These are phyloP conservation scores for Chenopodium formosanum DNA, from an alignment of 148 eudicot species.

Conservation along the genomic window DNA sequence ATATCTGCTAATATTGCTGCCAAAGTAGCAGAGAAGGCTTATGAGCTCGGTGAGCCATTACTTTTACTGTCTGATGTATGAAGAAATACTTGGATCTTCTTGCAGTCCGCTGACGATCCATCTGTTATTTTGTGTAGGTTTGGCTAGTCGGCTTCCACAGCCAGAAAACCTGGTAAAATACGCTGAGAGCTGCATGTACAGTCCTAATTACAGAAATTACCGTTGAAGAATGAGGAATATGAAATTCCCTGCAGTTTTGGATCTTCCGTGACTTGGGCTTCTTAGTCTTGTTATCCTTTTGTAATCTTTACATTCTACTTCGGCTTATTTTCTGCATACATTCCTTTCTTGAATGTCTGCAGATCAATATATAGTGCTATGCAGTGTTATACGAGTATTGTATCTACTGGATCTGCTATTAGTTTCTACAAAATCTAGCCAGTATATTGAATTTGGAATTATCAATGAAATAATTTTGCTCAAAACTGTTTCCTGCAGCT, in stretches of 20 bases:
- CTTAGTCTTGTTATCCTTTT: neutral
- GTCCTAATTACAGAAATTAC: constrained; percentile 55
- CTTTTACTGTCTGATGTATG: neutral
- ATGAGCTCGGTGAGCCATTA: constrained; percentile 44
- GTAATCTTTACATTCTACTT: constrained; percentile 7
- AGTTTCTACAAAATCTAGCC: neutral
- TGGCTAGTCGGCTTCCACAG: constrained; percentile 78
- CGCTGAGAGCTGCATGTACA: constrained; percentile 91
- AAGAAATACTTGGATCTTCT: neutral
- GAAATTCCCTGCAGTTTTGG: constrained; percentile 18
- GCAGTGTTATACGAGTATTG: neutral
- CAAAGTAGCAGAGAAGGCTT: constrained; percentile 47
- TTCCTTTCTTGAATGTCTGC: neutral
- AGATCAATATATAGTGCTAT: neutral
- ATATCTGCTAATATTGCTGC: constrained; percentile 54
- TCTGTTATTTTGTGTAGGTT: constrained; percentile 35
- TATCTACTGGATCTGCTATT: neutral
- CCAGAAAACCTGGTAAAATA: constrained; percentile 61
- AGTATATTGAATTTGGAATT: neutral
- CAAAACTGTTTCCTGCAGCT: neutral
- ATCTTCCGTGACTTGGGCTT: neutral
- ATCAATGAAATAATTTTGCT: neutral
- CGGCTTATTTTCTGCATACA: neutral
- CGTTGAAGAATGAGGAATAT: constrained; percentile 17
- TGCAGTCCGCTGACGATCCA: neutral